Percentiles rank a stretch among this genome's conserved stretches.
Conservation (phyloP, 106 monocot genomes). For the Narthecium ossifragum region DNA sequence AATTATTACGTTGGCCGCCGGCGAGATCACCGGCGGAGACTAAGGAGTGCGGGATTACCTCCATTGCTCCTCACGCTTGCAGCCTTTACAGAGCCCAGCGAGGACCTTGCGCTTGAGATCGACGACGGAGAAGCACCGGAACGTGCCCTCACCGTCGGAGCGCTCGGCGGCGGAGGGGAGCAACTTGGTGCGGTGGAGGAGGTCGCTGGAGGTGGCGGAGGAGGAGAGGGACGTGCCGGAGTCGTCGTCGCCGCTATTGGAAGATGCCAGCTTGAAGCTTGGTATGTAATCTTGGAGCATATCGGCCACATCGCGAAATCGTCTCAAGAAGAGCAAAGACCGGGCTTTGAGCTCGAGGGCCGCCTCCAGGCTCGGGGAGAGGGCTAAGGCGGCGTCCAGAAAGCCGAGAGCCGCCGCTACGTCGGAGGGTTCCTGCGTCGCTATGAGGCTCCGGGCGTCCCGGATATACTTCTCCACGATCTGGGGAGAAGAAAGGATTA, state of each 20-base stretch:
- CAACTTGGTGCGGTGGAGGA: constrained; percentile 23
- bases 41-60: constrained; percentile 40
- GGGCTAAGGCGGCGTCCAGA: constrained; percentile 21
- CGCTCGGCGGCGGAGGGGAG: constrained; percentile 15
- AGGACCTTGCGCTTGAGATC: constrained; percentile 67
- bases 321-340: constrained; percentile 53
- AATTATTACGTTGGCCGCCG: too few relatives aligned
- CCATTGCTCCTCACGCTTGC: constrained; percentile 61
- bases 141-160: constrained; percentile 9
- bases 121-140: constrained; percentile 65
- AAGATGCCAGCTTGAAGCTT: constrained; percentile 44
- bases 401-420: constrained; percentile 38
- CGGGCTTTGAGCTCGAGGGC: constrained; percentile 69
- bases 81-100: constrained; percentile 36
- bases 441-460: constrained; percentile 49
- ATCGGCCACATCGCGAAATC: constrained; percentile 74
- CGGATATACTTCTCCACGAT: constrained; percentile 49
- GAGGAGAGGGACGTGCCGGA: constrained; percentile 40
- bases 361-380: constrained; percentile 42
- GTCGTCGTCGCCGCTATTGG: constrained; percentile 26
- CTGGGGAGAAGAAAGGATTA: constrained; percentile 33
- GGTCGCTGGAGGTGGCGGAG: constrained; percentile 2
- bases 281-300: constrained; percentile 93
- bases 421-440: constrained; percentile 39
- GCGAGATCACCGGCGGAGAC: too few relatives aligned